These are phyloP conservation scores for Pichia sp. DNA, from an alignment of 1,139 yeast species.

Conservation along the genomic window DNA sequence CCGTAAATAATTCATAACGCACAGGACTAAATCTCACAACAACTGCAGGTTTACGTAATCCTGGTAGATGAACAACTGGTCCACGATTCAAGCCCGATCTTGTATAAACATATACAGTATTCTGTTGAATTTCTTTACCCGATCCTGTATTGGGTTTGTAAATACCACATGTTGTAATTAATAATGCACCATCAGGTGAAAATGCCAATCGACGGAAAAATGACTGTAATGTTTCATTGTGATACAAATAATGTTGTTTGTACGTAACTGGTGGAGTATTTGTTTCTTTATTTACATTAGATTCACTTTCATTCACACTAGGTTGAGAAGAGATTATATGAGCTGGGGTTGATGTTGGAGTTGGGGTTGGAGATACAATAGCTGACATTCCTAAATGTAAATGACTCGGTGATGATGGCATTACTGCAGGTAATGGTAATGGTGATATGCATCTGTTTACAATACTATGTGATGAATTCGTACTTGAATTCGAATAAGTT, in stretches of 20 bases:
- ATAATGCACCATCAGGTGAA: slow-evolving; percentile 82
- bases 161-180: slow-evolving; percentile 81
- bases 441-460: slow-evolving; percentile 25
- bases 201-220: slow-evolving; percentile 81
- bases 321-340: too few relatives aligned
- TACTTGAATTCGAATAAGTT: slow-evolving; percentile 29
- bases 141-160: slow-evolving; percentile 31
- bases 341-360: background rate
- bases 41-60: slow-evolving; percentile 76
- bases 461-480: slow-evolving; percentile 26
- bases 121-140: slow-evolving; percentile 34
- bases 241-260: slow-evolving; percentile 49
- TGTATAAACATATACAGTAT: slow-evolving; percentile 73
- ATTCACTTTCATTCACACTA: background rate
- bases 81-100: slow-evolving; percentile 59
- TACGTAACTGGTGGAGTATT: background rate
- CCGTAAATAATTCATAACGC: slow-evolving; percentile 40
- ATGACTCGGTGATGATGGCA: slow-evolving; percentile 30
- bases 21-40: slow-evolving; percentile 74
- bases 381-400: slow-evolving; percentile 5
- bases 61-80: slow-evolving; percentile 74
- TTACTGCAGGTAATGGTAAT: slow-evolving; percentile 27
- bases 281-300: background rate
- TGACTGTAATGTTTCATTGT: slow-evolving; percentile 81
- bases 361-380: slow-evolving; percentile 24